phyloP scores from a whole-genome alignment of 202 grass and related monocot genomes.

The Panicum virgatum region DNA sequence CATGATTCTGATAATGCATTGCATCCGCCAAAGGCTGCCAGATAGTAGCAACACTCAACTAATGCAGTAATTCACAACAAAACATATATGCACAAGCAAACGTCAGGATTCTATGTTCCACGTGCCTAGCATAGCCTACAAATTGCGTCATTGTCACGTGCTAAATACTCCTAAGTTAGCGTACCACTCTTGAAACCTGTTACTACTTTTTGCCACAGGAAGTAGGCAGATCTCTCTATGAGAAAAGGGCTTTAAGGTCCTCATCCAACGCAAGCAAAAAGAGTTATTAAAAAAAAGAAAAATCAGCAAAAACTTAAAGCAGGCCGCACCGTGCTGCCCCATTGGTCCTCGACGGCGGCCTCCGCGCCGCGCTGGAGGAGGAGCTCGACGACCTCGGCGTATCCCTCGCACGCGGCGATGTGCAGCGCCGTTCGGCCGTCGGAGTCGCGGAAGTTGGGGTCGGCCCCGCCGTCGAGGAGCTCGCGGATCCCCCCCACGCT shows the following conservation, averaged over 20 bases:
- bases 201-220: background rate
- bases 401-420: conserved; percentile 76
- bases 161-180: background rate
- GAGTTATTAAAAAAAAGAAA: background rate
- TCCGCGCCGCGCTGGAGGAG: conserved; percentile 67
- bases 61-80: conserved; percentile 19
- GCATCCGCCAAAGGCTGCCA: conserved; percentile 94
- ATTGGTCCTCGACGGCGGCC: conserved; percentile 65
- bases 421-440: conserved; percentile 86
- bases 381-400: conserved; percentile 54
- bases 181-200: background rate
- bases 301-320: background rate
- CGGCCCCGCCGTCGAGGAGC: conserved; percentile 60
- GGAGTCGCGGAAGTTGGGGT: conserved; percentile 83
- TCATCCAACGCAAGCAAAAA: conserved; percentile 3
- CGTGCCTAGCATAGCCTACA: background rate
- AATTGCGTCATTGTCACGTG: background rate
- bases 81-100: background rate
- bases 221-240: background rate
- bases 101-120: background rate
- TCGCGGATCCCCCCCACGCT: conserved; percentile 69
- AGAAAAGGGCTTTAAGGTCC: background rate
- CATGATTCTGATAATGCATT: conserved; percentile 90
- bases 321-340: conserved; percentile 72
- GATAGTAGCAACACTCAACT: conserved; percentile 32